phyloP scores from a whole-genome alignment of 1,139 yeast genomes.

The Nakaseomyces delphensis region DNA sequence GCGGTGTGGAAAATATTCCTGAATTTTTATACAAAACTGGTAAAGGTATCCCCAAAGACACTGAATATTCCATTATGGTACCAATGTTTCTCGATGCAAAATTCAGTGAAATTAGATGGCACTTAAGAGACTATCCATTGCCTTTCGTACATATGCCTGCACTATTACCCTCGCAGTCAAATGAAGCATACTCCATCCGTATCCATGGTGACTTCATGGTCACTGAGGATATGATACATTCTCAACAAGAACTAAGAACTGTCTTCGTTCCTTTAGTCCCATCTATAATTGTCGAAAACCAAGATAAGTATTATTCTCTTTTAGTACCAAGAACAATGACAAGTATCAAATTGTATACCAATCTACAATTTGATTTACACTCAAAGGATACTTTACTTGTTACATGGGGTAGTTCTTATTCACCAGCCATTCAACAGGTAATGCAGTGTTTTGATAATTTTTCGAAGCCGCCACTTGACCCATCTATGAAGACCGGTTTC shows the following conservation, averaged over 20 bases:
- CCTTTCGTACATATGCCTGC: constrained; percentile 40
- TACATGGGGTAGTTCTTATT: constrained; percentile 81
- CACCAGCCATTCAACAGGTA: constrained; percentile 75
- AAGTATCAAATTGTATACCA: constrained; percentile 63
- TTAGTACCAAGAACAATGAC: constrained; percentile 70
- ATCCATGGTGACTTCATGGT: constrained; percentile 47
- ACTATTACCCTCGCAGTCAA: constrained; percentile 32
- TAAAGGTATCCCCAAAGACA: constrained; percentile 69
- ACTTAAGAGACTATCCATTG: constrained; percentile 61
- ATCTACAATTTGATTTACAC: constrained; percentile 46
- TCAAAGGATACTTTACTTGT: constrained; percentile 57
- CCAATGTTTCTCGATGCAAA: constrained; percentile 47
- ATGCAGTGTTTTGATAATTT: constrained; percentile 77
- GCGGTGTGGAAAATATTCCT: constrained; percentile 45
- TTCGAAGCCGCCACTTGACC: constrained; percentile 75
- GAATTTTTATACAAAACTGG: constrained; percentile 63
- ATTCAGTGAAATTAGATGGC: constrained; percentile 47
- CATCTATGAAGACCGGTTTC: constrained; percentile 72
- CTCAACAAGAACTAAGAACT: constrained; percentile 46
- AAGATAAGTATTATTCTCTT: constrained; percentile 46
- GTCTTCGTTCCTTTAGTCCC: constrained; percentile 58
- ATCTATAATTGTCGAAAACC: constrained; percentile 30
- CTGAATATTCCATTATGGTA: constrained; percentile 56
- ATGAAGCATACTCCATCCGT: constrained; percentile 28
- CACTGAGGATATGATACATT: constrained; percentile 43